These are phyloP conservation scores for Penstemon newberryi DNA, from an alignment of 257 asterid genomes.

Conservation along the genomic window DNA sequence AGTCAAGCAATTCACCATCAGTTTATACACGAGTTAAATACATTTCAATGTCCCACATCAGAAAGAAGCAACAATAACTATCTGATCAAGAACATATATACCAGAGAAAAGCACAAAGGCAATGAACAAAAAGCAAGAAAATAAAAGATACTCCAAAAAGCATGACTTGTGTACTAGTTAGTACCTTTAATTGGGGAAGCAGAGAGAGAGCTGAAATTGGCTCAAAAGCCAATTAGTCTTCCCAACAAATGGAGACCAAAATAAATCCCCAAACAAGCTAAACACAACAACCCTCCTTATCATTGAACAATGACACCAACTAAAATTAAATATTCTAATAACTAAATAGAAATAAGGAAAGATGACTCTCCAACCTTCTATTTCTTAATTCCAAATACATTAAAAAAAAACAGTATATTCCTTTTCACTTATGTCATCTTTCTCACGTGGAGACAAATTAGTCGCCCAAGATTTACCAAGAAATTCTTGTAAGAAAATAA, in stretches of 20 bases:
- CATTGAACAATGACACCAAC: conserved; percentile 83
- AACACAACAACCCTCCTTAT: conserved; percentile 52
- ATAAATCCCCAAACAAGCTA: conserved; percentile 40
- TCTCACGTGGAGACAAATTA: conserved; percentile 62
- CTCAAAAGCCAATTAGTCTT: conserved; percentile 19
- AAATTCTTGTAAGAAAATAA: conserved; percentile 22
- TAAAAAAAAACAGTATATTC: conserved; percentile 36
- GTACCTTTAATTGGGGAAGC: conserved; percentile 35
- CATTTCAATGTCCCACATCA: conserved; percentile 24
- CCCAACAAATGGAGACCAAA: conserved; percentile 20
- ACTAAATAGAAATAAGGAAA: conserved; percentile 35
- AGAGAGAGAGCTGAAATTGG: not conserved
- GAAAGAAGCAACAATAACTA: conserved; percentile 11
- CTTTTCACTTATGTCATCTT: conserved; percentile 47
- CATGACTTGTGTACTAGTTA: conserved; percentile 16
- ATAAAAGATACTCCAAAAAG: not conserved
- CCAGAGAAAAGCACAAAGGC: conserved; percentile 1
- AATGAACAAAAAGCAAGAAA: conserved; percentile 21
- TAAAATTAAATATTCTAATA: conserved; percentile 10
- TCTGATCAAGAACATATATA: not conserved
- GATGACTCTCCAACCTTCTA: conserved; percentile 42
- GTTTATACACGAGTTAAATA: conserved; percentile 14
- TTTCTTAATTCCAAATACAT: conserved; percentile 22
- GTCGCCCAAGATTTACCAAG: conserved; percentile 34
- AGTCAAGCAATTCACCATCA: conserved; percentile 17